A percentile compares a stretch with the other conserved stretches of the same genome.
phyloP scores from a whole-genome alignment of 306 rosid species.

The Cucurbita ficifolia region DNA sequence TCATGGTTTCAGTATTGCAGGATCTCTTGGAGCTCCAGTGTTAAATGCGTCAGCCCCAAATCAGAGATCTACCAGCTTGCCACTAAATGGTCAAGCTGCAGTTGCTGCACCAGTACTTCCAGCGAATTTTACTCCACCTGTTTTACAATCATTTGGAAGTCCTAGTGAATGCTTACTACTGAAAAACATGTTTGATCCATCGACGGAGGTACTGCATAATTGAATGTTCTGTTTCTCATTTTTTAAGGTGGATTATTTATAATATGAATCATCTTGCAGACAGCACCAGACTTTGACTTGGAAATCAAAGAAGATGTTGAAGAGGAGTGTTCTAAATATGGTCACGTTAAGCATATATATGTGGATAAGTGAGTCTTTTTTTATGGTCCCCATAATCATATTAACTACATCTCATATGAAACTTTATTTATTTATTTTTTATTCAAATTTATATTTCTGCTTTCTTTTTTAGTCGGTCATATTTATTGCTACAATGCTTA shows the following conservation, averaged over 20 bases:
- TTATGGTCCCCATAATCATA: not conserved
- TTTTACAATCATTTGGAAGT: conserved; percentile 51
- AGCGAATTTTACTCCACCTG: conserved; percentile 31
- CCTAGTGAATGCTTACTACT: conserved; percentile 84
- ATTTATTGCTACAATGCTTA: not conserved
- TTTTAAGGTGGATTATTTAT: not conserved
- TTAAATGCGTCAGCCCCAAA: conserved; percentile 57
- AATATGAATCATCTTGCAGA: conserved; percentile 30
- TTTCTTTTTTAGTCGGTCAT: not conserved
- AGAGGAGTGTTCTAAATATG: conserved; percentile 90
- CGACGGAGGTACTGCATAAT: conserved; percentile 53
- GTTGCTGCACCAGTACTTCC: conserved; percentile 35
- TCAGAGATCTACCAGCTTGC: conserved; percentile 45
- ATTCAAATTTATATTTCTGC: not conserved
- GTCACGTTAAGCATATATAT: conserved; percentile 74
- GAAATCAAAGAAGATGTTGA: conserved; percentile 93
- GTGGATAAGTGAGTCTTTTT: conserved; percentile 80
- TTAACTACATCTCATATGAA: not conserved
- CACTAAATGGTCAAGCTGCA: conserved; percentile 44
- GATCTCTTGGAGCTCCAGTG: conserved; percentile 44
- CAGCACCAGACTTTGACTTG: conserved; percentile 70
- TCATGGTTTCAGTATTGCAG: conserved; percentile 45
- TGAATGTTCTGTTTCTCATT: conserved; percentile 7
- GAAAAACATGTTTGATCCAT: conserved; percentile 96
- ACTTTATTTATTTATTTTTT: not conserved